Percentiles rank a stretch among this genome's conserved stretches.
Conservation (phyloP, 257 asterid species). For the Solanum paucissectum region DNA sequence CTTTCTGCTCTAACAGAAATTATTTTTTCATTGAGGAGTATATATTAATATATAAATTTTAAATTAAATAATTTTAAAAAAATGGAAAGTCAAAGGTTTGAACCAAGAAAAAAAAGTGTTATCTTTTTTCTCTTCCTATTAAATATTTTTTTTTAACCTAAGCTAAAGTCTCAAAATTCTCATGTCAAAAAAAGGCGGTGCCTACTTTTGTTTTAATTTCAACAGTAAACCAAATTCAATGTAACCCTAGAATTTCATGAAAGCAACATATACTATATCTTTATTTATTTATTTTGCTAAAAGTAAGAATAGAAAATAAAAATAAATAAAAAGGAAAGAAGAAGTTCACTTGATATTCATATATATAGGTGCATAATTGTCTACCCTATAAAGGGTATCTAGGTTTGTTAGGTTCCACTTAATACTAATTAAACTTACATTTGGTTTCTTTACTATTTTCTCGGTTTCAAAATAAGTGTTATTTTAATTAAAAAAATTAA, state of each 20-base stretch:
- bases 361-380: not conserved
- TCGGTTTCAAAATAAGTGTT: not conserved
- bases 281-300: not conserved
- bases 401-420: not conserved
- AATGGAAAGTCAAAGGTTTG: not conserved
- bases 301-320: not conserved
- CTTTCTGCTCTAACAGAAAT: not conserved
- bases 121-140: too few relatives aligned
- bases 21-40: not conserved
- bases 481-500: not conserved
- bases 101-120: not conserved
- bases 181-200: constrained; percentile 28
- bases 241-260: not conserved
- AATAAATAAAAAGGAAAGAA: not conserved
- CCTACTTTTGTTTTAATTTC: constrained; percentile 10
- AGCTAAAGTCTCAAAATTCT: not conserved
- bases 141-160: not conserved
- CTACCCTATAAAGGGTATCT: not conserved
- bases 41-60: not conserved
- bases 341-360: not conserved
- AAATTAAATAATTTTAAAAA: too few relatives aligned
- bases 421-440: not conserved
- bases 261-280: not conserved
- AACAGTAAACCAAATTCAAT: not conserved
- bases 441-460: not conserved